Conservation (phyloP, 306 rosid genomes). For the Benincasa hispida region DNA sequence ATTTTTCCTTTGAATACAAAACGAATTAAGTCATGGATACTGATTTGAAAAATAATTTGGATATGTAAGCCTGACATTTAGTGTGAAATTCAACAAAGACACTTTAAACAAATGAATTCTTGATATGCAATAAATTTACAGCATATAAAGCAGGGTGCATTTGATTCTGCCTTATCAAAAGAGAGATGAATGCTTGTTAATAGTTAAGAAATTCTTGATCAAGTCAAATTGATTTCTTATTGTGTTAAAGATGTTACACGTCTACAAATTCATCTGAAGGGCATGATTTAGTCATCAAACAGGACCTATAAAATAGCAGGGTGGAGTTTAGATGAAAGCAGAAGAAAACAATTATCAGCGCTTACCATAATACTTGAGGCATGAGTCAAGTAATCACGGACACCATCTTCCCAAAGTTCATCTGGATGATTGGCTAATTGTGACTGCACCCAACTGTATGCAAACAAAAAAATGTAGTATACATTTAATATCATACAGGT, state of each 20-base stretch:
- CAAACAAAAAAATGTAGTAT: slow-evolving; percentile 1
- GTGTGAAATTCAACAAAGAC: neutral
- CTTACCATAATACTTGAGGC: slow-evolving; percentile 81
- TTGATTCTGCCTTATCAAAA: neutral
- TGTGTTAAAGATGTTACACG: neutral
- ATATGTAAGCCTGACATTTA: neutral
- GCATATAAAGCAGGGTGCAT: neutral
- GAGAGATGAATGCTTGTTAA: neutral
- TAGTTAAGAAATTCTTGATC: neutral
- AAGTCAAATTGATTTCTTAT: neutral
- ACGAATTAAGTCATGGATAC: slow-evolving; percentile 4
- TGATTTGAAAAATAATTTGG: neutral
- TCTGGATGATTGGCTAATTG: slow-evolving; percentile 87
- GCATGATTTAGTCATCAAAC: neutral
- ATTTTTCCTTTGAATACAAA: slow-evolving; percentile 59
- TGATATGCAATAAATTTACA: neutral
- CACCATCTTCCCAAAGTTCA: slow-evolving; percentile 98
- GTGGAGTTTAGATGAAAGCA: neutral
- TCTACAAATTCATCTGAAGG: neutral
- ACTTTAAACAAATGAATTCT: neutral
- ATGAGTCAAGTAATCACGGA: slow-evolving; percentile 71
- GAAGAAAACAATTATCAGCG: neutral
- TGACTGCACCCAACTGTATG: slow-evolving; percentile 81
- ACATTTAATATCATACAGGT: neutral
- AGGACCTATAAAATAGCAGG: neutral